Evolutionary conservation across 305 asterid genomes (phyloP).

Genomic region (Solanum hybrid): DNA sequence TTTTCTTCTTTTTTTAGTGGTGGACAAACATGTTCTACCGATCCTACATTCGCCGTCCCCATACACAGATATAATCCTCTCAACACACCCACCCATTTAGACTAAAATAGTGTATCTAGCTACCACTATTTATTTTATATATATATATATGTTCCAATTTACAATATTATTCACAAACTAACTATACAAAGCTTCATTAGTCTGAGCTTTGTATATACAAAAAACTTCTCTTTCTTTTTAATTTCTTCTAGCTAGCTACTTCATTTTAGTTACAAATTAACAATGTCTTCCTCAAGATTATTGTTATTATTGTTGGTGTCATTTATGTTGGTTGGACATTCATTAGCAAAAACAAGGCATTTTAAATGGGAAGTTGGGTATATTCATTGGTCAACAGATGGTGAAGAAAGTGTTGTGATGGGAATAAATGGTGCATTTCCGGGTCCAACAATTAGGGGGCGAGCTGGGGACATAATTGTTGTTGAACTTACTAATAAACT

Average conservation of each 20-base stretch:
- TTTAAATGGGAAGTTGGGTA: constrained; percentile 61
- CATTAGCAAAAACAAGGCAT: constrained; percentile 28
- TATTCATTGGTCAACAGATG: constrained; percentile 66
- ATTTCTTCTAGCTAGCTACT: not conserved
- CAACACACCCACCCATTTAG: not conserved
- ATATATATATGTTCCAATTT: not conserved
- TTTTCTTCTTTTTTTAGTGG: not conserved
- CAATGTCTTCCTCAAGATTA: not conserved
- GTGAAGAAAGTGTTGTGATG: constrained; percentile 44
- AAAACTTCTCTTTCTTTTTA: not conserved
- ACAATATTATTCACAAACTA: not conserved
- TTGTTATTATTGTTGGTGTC: not conserved
- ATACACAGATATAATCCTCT: not conserved
- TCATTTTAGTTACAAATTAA: not conserved
- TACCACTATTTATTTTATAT: not conserved
- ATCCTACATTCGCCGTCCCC: not conserved
- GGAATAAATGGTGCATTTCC: constrained; percentile 73
- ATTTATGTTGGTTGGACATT: not conserved
- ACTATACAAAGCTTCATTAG: not conserved
- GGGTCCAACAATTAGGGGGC: constrained; percentile 72
- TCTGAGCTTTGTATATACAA: not conserved
- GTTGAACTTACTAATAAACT: constrained; percentile 66
- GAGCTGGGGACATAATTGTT: constrained; percentile 50
- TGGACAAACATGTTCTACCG: not conserved
- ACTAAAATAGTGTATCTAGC: not conserved